Evolutionary conservation across 768 basidiomycete species (phyloP).

Genomic region (Tylopilus intermedius): DNA sequence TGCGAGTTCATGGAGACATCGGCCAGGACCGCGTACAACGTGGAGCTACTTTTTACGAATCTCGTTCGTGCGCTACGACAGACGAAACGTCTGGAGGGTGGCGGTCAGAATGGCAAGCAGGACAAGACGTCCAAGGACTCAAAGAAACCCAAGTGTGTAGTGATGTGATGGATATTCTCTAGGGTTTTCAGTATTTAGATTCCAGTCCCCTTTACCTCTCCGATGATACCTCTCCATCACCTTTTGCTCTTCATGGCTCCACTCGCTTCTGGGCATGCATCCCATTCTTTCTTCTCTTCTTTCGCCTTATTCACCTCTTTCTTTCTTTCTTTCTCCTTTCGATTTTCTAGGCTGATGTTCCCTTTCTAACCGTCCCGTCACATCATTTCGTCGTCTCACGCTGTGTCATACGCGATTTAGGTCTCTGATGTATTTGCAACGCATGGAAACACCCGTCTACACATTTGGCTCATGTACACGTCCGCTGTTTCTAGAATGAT

Average conservation of each 20-base stretch:
- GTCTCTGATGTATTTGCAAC: conserved; percentile 37
- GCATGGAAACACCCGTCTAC: conserved; percentile 30
- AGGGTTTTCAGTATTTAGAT: conserved; percentile 64
- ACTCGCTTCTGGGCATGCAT: conserved; percentile 23
- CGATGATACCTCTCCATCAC: conserved; percentile 70
- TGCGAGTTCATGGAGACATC: conserved; percentile 95
- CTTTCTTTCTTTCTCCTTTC: conserved; percentile 12
- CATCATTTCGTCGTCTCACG: conserved; percentile 33
- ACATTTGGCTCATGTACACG: conserved; percentile 6
- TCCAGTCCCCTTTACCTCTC: conserved; percentile 63
- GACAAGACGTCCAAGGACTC: conserved; percentile 42
- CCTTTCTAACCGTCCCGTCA: conserved; percentile 27
- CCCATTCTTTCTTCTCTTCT: conserved; percentile 14
- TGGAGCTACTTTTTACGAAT: conserved; percentile 84
- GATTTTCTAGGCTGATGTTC: conserved; percentile 30
- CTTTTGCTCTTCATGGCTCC: conserved; percentile 26
- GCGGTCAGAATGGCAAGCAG: conserved; percentile 39
- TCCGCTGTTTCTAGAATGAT: neutral
- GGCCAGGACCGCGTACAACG: conserved; percentile 92
- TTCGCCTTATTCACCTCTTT: neutral
- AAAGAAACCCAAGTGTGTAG: conserved; percentile 60
- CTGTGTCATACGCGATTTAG: conserved; percentile 39
- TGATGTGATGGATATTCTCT: conserved; percentile 68
- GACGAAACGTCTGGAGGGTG: conserved; percentile 51
- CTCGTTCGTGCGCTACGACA: conserved; percentile 80